phyloP scores from a whole-genome alignment of 2,329 filamentous ascomycete genomes.

The Colletotrichum sp. region DNA sequence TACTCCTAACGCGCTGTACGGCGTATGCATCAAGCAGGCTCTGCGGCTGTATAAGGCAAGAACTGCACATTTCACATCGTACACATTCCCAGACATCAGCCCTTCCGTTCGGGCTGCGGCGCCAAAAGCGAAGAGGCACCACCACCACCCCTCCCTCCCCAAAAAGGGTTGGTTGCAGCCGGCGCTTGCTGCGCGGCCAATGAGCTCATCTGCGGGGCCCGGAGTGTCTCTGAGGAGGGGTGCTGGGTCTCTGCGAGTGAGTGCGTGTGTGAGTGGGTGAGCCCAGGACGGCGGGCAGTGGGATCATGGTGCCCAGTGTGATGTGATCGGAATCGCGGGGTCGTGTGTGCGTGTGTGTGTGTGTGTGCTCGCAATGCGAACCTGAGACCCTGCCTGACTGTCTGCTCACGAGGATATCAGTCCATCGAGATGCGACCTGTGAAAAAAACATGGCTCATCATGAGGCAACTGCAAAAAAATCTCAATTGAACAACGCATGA shows the following conservation, averaged over 20 bases:
- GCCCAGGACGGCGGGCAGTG: constrained; percentile 10
- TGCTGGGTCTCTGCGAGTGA: background rate
- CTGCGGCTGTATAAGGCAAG: background rate
- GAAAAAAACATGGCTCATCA: background rate
- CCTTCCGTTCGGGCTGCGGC: background rate
- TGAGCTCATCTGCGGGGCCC: background rate
- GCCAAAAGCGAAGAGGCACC: background rate
- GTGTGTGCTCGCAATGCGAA: background rate
- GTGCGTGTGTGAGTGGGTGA: background rate
- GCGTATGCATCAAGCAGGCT: background rate
- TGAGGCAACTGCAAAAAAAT: background rate
- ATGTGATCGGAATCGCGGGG: constrained; percentile 19
- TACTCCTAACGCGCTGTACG: background rate
- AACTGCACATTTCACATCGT: background rate
- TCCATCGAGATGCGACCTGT: background rate
- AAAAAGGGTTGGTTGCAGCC: background rate
- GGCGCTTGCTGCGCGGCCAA: constrained; percentile 11
- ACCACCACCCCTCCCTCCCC: background rate
- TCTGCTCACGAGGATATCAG: background rate
- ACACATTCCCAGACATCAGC: background rate
- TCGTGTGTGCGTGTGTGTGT: background rate
- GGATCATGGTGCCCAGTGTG: background rate
- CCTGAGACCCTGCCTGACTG: background rate
- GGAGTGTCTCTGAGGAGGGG: background rate
- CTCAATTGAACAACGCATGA: background rate